Evolutionary conservation across 2,329 filamentous ascomycete genomes (phyloP).

Genomic region (Arthroderma sp.): DNA sequence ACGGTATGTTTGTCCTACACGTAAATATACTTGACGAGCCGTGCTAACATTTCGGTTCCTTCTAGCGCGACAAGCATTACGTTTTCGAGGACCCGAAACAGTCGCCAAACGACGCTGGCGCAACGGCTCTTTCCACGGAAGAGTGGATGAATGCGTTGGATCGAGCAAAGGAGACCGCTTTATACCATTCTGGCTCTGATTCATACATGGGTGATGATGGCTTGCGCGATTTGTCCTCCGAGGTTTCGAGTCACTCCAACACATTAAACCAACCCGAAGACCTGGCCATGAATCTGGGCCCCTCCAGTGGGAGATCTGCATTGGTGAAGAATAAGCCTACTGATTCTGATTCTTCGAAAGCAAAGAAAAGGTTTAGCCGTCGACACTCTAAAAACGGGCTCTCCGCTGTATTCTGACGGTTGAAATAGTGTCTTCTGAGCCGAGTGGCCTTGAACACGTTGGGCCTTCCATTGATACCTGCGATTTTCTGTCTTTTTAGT

Average conservation of each 20-base stretch:
- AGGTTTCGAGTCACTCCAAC: conserved; percentile 52
- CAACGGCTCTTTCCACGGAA: conserved; percentile 56
- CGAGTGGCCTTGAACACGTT: no score
- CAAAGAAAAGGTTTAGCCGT: conserved; percentile 66
- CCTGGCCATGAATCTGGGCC: conserved; percentile 21
- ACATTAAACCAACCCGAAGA: conserved; percentile 31
- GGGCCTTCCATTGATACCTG: no score
- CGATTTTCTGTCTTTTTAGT: no score
- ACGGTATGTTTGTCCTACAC: conserved; percentile 52
- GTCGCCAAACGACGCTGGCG: conserved; percentile 48
- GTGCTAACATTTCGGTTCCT: conserved; percentile 17
- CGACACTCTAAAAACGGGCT: conserved; percentile 90
- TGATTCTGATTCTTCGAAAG: conserved; percentile 43
- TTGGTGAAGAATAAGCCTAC: conserved; percentile 28
- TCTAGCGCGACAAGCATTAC: conserved; percentile 73
- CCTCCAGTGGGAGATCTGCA: conserved; percentile 30
- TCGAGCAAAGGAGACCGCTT: conserved; percentile 69
- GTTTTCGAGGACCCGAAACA: conserved; percentile 88
- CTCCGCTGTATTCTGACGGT: conserved; percentile 62
- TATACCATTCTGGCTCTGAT: conserved; percentile 48
- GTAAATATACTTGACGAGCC: conserved; percentile 7
- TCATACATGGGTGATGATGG: conserved; percentile 55
- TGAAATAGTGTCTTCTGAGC: no score
- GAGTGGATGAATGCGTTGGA: conserved; percentile 91
- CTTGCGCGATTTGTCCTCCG: conserved; percentile 56